Percentiles rank a stretch among this genome's conserved stretches.
phyloP scores from a whole-genome alignment of 139 green algal species.

The Marvania coccoides region DNA sequence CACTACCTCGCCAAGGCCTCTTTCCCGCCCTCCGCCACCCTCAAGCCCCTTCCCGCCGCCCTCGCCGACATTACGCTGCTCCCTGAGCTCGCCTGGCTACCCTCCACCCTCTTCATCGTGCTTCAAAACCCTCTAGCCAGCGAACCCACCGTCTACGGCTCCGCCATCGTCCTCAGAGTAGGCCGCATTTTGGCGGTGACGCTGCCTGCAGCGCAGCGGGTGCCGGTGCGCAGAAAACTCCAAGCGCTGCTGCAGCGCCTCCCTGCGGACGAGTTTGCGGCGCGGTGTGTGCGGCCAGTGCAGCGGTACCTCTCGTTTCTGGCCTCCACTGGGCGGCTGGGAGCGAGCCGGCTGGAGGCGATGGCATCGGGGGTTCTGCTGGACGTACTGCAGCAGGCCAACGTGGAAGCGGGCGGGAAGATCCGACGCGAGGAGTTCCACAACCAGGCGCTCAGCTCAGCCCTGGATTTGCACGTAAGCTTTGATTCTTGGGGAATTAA shows the following conservation, averaged over 20 bases:
- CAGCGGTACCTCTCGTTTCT: slow-evolving; percentile 38
- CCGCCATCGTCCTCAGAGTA: not conserved
- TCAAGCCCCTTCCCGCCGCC: too few relatives aligned
- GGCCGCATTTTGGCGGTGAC: slow-evolving; percentile 7
- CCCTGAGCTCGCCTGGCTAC: slow-evolving; percentile 13
- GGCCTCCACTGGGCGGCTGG: not conserved
- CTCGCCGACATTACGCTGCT: too few relatives aligned
- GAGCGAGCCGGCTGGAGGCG: slow-evolving; percentile 30
- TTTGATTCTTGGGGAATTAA: too few relatives aligned
- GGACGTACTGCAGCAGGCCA: slow-evolving; percentile 42
- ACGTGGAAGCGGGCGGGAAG: slow-evolving; percentile 10
- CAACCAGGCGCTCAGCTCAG: slow-evolving; percentile 7
- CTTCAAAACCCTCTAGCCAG: slow-evolving; percentile 41
- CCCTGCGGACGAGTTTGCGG: slow-evolving; percentile 45
- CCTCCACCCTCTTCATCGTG: slow-evolving; percentile 31
- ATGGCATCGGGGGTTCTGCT: slow-evolving; percentile 36
- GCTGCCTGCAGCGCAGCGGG: not conserved
- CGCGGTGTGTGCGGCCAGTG: slow-evolving; percentile 43
- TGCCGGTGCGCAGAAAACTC: slow-evolving; percentile 11
- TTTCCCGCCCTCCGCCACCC: too few relatives aligned
- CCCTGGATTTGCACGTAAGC: not conserved
- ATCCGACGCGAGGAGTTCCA: slow-evolving; percentile 44
- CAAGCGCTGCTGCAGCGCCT: slow-evolving; percentile 38
- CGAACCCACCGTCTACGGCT: slow-evolving; percentile 1
- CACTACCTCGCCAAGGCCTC: too few relatives aligned